Percentiles rank a stretch among this genome's conserved stretches.
Evolutionary conservation across 2,329 filamentous ascomycete genomes (phyloP).

Genomic region (Clarireedia sp.): DNA sequence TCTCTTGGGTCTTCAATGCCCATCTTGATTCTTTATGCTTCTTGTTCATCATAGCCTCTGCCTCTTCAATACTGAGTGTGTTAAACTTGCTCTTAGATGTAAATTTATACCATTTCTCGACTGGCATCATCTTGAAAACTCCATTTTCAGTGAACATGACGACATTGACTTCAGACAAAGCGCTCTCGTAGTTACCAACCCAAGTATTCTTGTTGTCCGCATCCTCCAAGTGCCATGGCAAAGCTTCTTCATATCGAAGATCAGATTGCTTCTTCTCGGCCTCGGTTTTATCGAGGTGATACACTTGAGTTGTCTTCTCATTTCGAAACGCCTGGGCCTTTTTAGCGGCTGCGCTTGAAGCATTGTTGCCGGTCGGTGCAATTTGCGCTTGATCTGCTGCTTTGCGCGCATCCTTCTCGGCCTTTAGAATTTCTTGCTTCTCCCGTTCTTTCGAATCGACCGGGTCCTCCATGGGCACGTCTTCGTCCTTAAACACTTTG

Average conservation of each 20-base stretch:
- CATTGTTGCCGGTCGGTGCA: conserved; percentile 65
- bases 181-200: conserved; percentile 85
- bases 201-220: conserved; percentile 92
- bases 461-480: conserved; percentile 31
- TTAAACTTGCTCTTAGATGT: conserved; percentile 72
- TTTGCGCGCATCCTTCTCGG: conserved; percentile 76
- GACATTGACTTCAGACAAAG: conserved; percentile 77
- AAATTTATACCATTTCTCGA: conserved; percentile 95
- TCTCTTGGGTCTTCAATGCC: conserved; percentile 62
- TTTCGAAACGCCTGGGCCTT: conserved; percentile 57
- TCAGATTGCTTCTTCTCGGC: conserved; percentile 62
- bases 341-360: conserved; percentile 26
- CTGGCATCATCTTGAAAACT: conserved; percentile 75
- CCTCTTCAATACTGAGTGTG: conserved; percentile 72
- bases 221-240: conserved; percentile 96
- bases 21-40: conserved; percentile 71
- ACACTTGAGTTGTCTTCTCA: conserved; percentile 82
- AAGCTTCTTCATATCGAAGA: conserved; percentile 84
- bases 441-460: conserved; percentile 53
- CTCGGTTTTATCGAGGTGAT: conserved; percentile 65
- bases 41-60: conserved; percentile 74
- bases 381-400: conserved; percentile 88
- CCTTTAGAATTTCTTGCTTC: conserved; percentile 60
- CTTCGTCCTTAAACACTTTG: conserved; percentile 54
- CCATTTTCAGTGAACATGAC: conserved; percentile 64